Evolutionary conservation across 352 stramenopile genomes (phyloP).

Genomic region (Pythium scleroteichum): DNA sequence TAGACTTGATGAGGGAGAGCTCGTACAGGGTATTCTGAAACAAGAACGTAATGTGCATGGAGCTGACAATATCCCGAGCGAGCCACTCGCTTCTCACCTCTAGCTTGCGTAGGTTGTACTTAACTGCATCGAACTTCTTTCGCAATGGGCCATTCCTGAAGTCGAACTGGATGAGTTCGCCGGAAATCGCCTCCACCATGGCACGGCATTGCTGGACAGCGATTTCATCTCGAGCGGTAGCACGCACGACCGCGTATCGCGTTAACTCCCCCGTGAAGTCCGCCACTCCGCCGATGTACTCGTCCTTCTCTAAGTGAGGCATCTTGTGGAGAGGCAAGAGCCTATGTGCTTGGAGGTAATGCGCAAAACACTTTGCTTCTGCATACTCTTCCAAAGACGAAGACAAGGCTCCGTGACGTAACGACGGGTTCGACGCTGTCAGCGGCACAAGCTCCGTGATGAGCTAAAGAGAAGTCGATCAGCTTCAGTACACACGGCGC

Average conservation of each 20-base stretch:
- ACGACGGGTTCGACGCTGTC: slow-evolving; percentile 74
- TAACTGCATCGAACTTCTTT: slow-evolving; percentile 94
- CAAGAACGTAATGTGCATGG: too few relatives aligned
- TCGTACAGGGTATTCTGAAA: slow-evolving; percentile 95
- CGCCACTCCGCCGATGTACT: slow-evolving; percentile 95
- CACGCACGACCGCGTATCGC: slow-evolving; percentile 87
- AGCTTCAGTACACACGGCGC: too few relatives aligned
- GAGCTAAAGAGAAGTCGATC: slow-evolving; percentile 32
- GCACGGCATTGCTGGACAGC: slow-evolving; percentile 80
- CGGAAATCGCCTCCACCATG: slow-evolving; percentile 87
- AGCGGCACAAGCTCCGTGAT: slow-evolving; percentile 81
- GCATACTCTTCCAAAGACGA: slow-evolving; percentile 93
- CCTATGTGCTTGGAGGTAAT: slow-evolving; percentile 74
- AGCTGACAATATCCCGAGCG: too few relatives aligned
- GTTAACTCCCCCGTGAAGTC: slow-evolving; percentile 94
- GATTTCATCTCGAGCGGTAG: slow-evolving; percentile 80
- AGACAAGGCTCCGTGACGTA: slow-evolving; percentile 82
- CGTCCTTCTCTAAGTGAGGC: slow-evolving; percentile 66
- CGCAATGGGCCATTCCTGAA: slow-evolving; percentile 93
- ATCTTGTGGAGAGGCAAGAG: slow-evolving; percentile 60
- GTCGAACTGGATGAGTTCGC: slow-evolving; percentile 93
- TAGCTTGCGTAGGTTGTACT: slow-evolving; percentile 94
- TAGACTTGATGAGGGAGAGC: slow-evolving; percentile 81
- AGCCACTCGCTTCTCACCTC: too few relatives aligned
- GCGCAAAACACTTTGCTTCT: slow-evolving; percentile 91